Base-by-base conservation (phyloP, 805 yeast genomes). In the Candida tibetensis region DNA sequence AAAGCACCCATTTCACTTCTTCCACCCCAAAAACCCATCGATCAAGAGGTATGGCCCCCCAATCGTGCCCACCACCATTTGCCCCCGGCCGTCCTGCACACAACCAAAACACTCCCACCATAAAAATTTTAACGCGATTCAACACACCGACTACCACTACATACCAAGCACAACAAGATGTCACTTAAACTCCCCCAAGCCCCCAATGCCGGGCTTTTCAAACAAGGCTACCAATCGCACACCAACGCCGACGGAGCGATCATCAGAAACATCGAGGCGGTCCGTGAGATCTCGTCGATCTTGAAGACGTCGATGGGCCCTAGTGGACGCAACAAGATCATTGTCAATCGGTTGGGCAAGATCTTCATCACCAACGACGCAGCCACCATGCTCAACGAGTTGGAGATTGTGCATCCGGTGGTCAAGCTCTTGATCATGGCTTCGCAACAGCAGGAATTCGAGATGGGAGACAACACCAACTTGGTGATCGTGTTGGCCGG, bases 291-390 rank as follows among this genome's bases (percentile, higher is more conserved):
- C 64, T 79, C 95, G 45, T 77, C 82, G 37, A 89, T 91, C 79
- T 88, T 95, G 45, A 76, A 90, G 42, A 89, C 97, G 2, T 88
- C 96, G 9, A 85, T 93, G 71, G 99, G 99, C 5, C 99, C 99
- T 44, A 85, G 95, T 65, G 99, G 99, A 37, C 78, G 96, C 57
- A 93, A 90, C 65, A 93, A 93, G 75, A 88, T 93, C 61, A 84
- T 93, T 52, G 96, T 93, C 39, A 91, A 91, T 66, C 78, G 86
- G 52, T 66, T 86, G 49, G 89, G 88, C 42, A 88, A 83, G 58
- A 83, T 87, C 17, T 87, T 89, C 60, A 79, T 93, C 45, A 93
- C 98, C 30, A 87, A 87, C 51, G 99, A 93, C 61, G 97, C 98
- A n/a, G 96, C 97, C 27, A 93, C 99, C 5, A 93, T 93, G 82